Conservation (phyloP, 2,329 filamentous ascomycete genomes). For the Hymenoscyphus scutula region DNA sequence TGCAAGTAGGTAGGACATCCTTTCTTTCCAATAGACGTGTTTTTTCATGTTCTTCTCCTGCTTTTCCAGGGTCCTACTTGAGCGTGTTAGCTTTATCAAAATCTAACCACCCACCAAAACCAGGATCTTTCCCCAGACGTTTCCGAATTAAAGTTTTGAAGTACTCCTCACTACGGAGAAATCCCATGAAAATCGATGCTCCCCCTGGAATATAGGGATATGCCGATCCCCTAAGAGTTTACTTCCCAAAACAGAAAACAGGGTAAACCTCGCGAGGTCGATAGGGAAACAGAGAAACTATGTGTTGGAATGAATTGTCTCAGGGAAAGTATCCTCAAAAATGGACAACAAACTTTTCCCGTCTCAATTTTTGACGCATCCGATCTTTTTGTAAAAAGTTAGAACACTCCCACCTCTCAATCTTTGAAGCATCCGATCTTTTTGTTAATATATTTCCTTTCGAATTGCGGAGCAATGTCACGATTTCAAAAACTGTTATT, state of each 20-base stretch:
- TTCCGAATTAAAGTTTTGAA: not conserved
- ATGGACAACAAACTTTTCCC: not conserved
- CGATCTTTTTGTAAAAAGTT: no score
- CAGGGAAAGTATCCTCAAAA: not conserved
- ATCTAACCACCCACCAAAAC: not conserved
- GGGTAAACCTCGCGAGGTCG: not conserved
- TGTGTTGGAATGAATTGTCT: not conserved
- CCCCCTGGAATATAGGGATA: not conserved
- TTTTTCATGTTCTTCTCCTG: not conserved
- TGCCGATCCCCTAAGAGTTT: not conserved
- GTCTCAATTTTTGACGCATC: not conserved
- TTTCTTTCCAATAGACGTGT: not conserved
- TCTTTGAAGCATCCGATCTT: no score
- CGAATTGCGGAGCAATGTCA: not conserved
- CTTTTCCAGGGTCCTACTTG: not conserved
- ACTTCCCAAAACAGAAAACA: not conserved
- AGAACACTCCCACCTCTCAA: no score
- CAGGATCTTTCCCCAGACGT: not conserved
- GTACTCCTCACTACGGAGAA: not conserved
- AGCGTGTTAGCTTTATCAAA: no score
- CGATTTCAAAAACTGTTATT: not conserved
- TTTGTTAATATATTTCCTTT: not conserved
- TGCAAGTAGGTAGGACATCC: not conserved
- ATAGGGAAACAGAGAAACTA: not conserved
- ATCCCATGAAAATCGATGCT: not conserved